Evolutionary conservation across 148 eudicot species (phyloP), one percentile per base, ranked within the genome.

Genomic region (Polygonum aviculare): DNA sequence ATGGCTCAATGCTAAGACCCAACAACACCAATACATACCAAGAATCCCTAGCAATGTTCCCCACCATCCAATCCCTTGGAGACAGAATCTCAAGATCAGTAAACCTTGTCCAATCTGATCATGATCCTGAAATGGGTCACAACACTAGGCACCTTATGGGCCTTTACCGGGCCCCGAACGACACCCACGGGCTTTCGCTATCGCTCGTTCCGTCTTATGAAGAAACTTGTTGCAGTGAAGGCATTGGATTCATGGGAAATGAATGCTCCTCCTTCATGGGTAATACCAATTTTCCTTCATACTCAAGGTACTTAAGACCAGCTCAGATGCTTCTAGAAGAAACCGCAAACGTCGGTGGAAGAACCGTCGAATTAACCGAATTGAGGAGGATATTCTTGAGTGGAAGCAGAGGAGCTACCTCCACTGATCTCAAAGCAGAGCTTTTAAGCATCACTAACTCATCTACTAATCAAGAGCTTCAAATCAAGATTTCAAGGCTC

Each of bases 301-400:
- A 81, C 76, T 93, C 98, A 4, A 83, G 80, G 38, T 93, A 86
- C 65, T 72, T 96, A 76, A 86, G 87, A 76, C 90, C 98, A 26
- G 84, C 97, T 69, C 98, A 96, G 78, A 77, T 88, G 15, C 77
- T 91, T 72, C 93, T 96, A 44, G 90, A 88, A 73, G 98, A 96
- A 80, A 77, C 80, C 22, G 85, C 91, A 44, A 79, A 77, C 75
- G 79, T 91, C 33, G 94, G 87, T 51, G 84, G 90, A 59, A 81
- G 83, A 50, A 79, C 78, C 5, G 73, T 90, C 21, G 90, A 87
- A 6, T 55, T 78, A 11, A 80, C 80, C 21, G 84, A 89, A 31
- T 86, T 85, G 72, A 89, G 81, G 81, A 88, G 78, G 70, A 44
- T 96, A 78, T 88, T 89, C 7, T 73, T 83, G 9, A 79, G 79